Base-by-base conservation (phyloP, 2,329 filamentous ascomycete species). In the Torrubiella hemipterigena region DNA sequence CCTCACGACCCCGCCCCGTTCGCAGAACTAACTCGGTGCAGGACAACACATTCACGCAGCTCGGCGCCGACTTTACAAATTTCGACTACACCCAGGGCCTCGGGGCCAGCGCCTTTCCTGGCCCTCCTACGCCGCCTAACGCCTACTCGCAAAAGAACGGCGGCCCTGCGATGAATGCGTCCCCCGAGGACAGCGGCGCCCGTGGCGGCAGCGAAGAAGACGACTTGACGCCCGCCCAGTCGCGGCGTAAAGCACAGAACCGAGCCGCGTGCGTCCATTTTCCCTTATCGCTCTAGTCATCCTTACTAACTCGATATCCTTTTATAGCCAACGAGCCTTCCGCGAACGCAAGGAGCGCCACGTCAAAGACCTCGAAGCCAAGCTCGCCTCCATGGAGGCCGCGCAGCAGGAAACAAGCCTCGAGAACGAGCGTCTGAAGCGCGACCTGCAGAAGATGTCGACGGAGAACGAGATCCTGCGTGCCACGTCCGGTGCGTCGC, bases 271-370 rank as follows among this genome's bases (percentile, higher is more conserved):
- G 61, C 41, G 70, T 70, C 10, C 28, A 12, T 9, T 22, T 23
- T 17, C 13, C 15, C 20, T n/a, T 27, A 26, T n/a, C 18, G 17
- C 31, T 12, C 7, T 10, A 26, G 12, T 20, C 27, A 17, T 25
- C 13, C 9, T 30, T 25, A 30, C 41, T 47, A 37, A 48, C 40
- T 13, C 23, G 12, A 16, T 19, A 10, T 7, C 17, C 18, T 17
- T n/a, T 13, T 21, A 17, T 40, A 95, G 89, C 29, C 91, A 96
- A 67, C 80, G 89, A 45, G 89, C 91, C 19, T 96, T 96, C 55
- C 84, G 89, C 38, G 89, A 96, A 57, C 80, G 89, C 44, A 96
- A 96, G 56, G 89, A 96, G 54, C 80, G 78, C 35, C 87, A 93
- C 49, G 86, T 96, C 39, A 87, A 87, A 53, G 86, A 96, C 38